These are phyloP conservation scores for Rhazya stricta DNA, from an alignment of 257 asterid genomes.

Conservation along the genomic window DNA sequence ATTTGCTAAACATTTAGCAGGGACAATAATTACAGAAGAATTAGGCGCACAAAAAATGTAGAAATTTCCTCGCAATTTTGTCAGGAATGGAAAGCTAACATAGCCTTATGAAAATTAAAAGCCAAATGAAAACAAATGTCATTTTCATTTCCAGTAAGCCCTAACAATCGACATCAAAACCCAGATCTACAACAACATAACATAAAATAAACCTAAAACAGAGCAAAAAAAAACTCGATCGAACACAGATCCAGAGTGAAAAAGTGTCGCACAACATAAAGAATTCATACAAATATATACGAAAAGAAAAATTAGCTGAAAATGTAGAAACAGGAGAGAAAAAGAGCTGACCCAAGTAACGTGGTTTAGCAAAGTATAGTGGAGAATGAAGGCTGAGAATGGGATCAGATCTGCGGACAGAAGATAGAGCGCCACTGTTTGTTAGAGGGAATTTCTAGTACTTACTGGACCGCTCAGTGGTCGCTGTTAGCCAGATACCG, in stretches of 20 bases:
- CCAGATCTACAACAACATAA: conserved; percentile 10
- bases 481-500: not conserved
- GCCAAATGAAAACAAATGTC: not conserved
- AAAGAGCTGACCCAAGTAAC: conserved; percentile 3
- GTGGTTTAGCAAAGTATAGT: not conserved
- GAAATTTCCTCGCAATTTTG: not conserved
- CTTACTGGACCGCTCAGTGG: not conserved
- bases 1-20: not conserved
- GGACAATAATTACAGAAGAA: too few species aligned
- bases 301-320: not conserved
- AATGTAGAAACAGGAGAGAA: not conserved
- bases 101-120: not conserved
- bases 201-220: not conserved
- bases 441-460: not conserved
- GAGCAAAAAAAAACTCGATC: not conserved
- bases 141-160: not conserved
- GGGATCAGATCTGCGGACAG: conserved; percentile 11
- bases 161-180: not conserved
- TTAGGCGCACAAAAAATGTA: not conserved
- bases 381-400: not conserved
- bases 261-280: not conserved
- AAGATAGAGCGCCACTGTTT: not conserved
- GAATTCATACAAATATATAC: too few species aligned
- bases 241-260: conserved; percentile 14
- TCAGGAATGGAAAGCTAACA: not conserved